Evolutionary conservation across 2,329 filamentous ascomycete genomes (phyloP), one percentile per base, ranked within the genome.

Genomic region (Beauveria brongniartii): DNA sequence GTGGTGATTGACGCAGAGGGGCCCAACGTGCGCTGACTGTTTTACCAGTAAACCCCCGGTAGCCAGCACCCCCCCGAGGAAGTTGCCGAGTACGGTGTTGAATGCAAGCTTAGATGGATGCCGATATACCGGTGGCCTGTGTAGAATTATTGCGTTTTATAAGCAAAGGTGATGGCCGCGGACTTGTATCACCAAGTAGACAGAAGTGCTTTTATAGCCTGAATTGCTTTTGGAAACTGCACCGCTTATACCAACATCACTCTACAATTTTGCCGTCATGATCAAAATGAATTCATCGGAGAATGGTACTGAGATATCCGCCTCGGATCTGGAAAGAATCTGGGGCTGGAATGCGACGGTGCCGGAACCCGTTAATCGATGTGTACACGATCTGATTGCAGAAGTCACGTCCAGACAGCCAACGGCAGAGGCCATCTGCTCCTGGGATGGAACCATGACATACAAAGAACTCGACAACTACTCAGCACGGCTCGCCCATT

Each of bases 391-490:
- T 53, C 63, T 78, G 51, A 71, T 79, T 56, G 69, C 70, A 3
- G 68, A 73, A 22, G 72, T 71, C 44, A 72, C 72, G 12, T 63
- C 61, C 16, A 67, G 65, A 46, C 65, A 68, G 4, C 75, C 76
- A 0, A 61, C 64, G 9, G 67, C 70, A 5, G 65, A 67, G 10
- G 77, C 77, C 24, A 69, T 79, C 40, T 69, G 73, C 55, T 74
- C 77, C 2, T 78, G 76, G 76, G 77, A 79, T 61, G 77, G 77
- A 16, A 62, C 67, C 50, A 71, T 77, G 59, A 75, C 75, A 14
- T 79, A 78, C 62, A 59, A 66, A 52, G 70, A 78, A 40, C 67
- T 78, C 2, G 65, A 69, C 34, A n/a, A 43, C 1, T 46, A 64
- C 9, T 63, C 65, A 1, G 55, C 50, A 40, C 51, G 30, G 10